phyloP scores from a whole-genome alignment of 2,329 filamentous ascomycete species.

The Ceratocystis cacaofunesta region DNA sequence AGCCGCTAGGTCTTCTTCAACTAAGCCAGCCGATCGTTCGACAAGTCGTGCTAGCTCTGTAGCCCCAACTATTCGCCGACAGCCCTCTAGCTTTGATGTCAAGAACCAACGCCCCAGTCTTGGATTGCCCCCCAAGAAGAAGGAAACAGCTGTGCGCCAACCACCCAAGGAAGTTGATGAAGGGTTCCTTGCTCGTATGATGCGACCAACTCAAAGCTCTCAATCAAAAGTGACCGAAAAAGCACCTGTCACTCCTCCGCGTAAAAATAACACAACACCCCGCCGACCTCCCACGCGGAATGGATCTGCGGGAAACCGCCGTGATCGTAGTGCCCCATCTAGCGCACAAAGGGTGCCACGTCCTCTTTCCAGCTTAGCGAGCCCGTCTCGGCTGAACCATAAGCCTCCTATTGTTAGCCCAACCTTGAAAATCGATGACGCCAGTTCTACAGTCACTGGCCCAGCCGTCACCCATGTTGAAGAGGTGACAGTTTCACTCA shows the following conservation, averaged over 20 bases:
- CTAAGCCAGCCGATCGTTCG: slow-evolving; percentile 27
- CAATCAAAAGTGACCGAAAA: slow-evolving; percentile 55
- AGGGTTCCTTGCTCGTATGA: slow-evolving; percentile 66
- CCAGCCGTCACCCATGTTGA: neutral
- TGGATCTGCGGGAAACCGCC: neutral
- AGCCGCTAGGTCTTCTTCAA: slow-evolving; percentile 25
- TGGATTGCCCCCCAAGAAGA: slow-evolving; percentile 44
- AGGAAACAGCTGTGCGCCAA: slow-evolving; percentile 31
- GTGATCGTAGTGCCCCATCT: slow-evolving; percentile 12
- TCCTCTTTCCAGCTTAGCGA: slow-evolving; percentile 9
- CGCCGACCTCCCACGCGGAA: slow-evolving; percentile 13
- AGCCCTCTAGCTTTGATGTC: slow-evolving; percentile 29
- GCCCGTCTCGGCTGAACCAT: slow-evolving; percentile 5
- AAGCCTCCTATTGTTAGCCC: neutral
- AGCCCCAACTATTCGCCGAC: slow-evolving; percentile 26
- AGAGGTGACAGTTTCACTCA: neutral
- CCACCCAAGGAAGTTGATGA: slow-evolving; percentile 47
- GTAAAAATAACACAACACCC: slow-evolving; percentile 23
- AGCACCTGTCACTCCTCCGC: slow-evolving; percentile 34
- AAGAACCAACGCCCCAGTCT: slow-evolving; percentile 36
- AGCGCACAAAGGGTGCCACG: slow-evolving; percentile 9
- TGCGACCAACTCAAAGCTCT: slow-evolving; percentile 57
- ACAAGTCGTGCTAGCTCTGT: slow-evolving; percentile 32
- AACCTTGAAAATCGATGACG: neutral
- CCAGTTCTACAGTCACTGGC: neutral